Percentiles rank a stretch among this genome's conserved stretches.
These are phyloP conservation scores for Xylaria grammica DNA, from an alignment of 495 filamentous ascomycete species.

Conservation along the genomic window DNA sequence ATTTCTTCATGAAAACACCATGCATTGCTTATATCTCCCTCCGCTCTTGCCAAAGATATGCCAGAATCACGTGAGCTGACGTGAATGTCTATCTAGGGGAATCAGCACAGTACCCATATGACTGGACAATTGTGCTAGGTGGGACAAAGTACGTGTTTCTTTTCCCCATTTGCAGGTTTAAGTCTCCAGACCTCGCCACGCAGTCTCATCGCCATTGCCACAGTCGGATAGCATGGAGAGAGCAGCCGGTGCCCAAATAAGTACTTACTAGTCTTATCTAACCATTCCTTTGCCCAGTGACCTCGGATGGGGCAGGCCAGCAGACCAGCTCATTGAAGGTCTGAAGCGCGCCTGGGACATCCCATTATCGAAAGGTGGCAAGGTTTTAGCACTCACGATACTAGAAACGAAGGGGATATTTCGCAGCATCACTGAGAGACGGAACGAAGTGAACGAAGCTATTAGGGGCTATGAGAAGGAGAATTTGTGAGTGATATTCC, in stretches of 20 bases:
- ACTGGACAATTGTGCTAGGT: conserved; percentile 59
- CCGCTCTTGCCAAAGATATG: background rate
- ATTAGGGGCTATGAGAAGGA: conserved; percentile 54
- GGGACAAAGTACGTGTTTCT: conserved; percentile 59
- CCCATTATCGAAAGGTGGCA: conserved; percentile 50
- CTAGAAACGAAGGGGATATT: conserved; percentile 48
- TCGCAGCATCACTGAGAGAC: conserved; percentile 39
- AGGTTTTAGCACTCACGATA: conserved; percentile 65
- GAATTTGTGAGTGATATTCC: conserved; percentile 48
- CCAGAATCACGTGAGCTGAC: conserved; percentile 2
- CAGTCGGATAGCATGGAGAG: background rate
- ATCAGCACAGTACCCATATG: conserved; percentile 31
- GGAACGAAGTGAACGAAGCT: conserved; percentile 55
- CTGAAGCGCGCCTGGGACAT: conserved; percentile 55
- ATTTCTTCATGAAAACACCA: background rate
- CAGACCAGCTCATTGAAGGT: conserved; percentile 44
- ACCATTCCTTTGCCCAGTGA: conserved; percentile 40
- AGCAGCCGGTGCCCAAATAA: background rate
- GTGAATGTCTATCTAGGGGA: conserved; percentile 22
- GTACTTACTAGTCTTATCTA: background rate
- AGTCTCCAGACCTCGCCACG: background rate
- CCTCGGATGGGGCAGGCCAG: conserved; percentile 40
- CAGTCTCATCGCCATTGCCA: background rate
- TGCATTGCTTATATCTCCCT: background rate
- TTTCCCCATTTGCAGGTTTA: background rate